Conservation (phyloP, 225 moss, liverwort and hornwort species). For the Pleurozium schreberi region DNA sequence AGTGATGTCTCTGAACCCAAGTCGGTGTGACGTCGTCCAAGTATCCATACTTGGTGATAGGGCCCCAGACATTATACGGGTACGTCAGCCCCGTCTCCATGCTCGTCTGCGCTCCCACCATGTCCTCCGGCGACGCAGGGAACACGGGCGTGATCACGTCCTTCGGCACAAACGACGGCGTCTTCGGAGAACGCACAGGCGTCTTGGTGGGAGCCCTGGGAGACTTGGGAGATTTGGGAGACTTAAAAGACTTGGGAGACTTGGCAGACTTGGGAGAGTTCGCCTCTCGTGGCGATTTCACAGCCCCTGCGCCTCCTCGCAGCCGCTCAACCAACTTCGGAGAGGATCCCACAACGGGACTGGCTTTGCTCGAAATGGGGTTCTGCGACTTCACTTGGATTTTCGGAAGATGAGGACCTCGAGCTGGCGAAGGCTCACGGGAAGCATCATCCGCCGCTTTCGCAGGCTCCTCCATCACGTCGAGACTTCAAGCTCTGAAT, state of each 20-base stretch:
- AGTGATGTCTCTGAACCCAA: constrained; percentile 22
- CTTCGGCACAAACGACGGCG: constrained; percentile 11
- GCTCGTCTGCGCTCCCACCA: constrained; percentile 21
- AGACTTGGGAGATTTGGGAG: not conserved
- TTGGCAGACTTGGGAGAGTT: not conserved
- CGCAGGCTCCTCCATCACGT: not conserved
- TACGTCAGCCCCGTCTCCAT: constrained; percentile 29
- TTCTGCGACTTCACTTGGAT: constrained; percentile 33
- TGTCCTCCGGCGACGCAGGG: constrained; percentile 9
- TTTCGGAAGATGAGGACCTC: not conserved
- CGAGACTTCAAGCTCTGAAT: not conserved
- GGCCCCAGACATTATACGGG: constrained; percentile 32
- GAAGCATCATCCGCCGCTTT: not conserved
- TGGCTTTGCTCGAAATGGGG: constrained; percentile 5
- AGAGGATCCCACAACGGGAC: not conserved
- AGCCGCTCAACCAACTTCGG: not conserved
- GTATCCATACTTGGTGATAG: constrained; percentile 34
- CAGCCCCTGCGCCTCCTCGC: not conserved
- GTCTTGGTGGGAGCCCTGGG: not conserved
- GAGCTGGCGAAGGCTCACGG: not conserved
- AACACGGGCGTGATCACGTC: constrained; percentile 26
- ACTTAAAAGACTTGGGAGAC: not conserved
- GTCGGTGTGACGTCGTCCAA: constrained; percentile 10
- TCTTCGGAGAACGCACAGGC: constrained; percentile 2
- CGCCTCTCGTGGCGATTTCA: not conserved